Conservation (phyloP, 208 protist genomes). For the Trypanosoma brucei region DNA sequence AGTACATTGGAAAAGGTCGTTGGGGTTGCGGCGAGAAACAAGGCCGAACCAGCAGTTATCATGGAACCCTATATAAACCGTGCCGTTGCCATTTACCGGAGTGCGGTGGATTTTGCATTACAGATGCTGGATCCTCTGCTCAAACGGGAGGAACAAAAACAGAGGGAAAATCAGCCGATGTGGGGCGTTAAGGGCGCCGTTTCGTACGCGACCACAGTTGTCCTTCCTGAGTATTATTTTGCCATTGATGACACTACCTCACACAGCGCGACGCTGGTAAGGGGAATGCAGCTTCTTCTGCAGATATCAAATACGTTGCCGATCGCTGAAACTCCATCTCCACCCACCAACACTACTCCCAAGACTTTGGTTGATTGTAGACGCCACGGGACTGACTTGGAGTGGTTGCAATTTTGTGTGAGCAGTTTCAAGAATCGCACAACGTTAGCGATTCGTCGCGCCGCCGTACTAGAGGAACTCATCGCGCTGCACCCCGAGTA, state of each 20-base stretch:
- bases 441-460: slow-evolving; percentile 27
- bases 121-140: neutral
- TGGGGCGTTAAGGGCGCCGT: slow-evolving; percentile 26
- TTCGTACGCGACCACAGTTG: slow-evolving; percentile 32
- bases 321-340: neutral
- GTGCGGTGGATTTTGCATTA: neutral
- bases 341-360: too few relatives aligned
- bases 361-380: slow-evolving; percentile 13
- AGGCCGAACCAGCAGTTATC: neutral
- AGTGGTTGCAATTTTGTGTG: slow-evolving; percentile 52
- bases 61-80: neutral
- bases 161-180: neutral
- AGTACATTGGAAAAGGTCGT: neutral
- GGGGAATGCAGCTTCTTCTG: slow-evolving; percentile 41
- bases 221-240: slow-evolving; percentile 69
- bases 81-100: neutral
- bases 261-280: slow-evolving; percentile 48
- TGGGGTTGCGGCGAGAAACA: neutral
- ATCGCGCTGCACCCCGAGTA: slow-evolving; percentile 61
- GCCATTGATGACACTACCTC: slow-evolving; percentile 26
- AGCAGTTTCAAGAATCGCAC: slow-evolving; percentile 32
- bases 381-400: slow-evolving; percentile 3
- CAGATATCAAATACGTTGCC: slow-evolving; percentile 13
- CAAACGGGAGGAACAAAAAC: neutral
- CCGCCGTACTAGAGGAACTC: slow-evolving; percentile 77